Evolutionary conservation across 1,139 yeast genomes (phyloP).

Genomic region (Chernovozyma sophiae-reginae): DNA sequence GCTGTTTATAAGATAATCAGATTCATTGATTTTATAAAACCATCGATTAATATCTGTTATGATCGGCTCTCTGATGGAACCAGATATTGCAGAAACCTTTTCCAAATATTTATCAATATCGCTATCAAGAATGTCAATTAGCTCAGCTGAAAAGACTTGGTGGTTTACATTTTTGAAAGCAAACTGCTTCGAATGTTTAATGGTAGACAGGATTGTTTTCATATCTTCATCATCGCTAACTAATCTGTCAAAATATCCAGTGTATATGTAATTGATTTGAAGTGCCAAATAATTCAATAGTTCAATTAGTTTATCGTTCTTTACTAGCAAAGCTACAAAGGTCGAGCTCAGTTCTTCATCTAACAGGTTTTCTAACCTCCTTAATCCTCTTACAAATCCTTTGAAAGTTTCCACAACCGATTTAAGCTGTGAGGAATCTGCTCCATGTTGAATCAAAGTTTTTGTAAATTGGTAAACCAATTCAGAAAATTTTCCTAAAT

Average conservation of each 20-base stretch:
- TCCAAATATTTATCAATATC: slow-evolving; percentile 23
- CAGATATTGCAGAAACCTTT: slow-evolving; percentile 9
- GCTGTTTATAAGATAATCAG: slow-evolving; percentile 4
- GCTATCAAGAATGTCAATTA: slow-evolving; percentile 23
- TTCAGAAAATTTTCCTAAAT: slow-evolving; percentile 1
- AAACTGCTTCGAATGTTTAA: neutral
- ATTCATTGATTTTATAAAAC: slow-evolving; percentile 19
- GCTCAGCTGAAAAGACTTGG: slow-evolving; percentile 17
- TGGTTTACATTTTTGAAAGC: neutral
- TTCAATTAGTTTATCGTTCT: neutral
- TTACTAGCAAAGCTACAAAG: neutral
- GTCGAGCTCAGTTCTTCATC: neutral
- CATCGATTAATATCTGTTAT: slow-evolving; percentile 17
- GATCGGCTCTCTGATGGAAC: slow-evolving; percentile 10
- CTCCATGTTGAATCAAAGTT: neutral
- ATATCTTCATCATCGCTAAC: slow-evolving; percentile 1
- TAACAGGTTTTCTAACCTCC: neutral
- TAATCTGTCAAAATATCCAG: slow-evolving; percentile 2
- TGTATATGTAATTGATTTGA: slow-evolving; percentile 1
- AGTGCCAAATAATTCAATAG: neutral
- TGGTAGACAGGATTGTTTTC: slow-evolving; percentile 2
- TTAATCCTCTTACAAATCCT: slow-evolving; percentile 2
- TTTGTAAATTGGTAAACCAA: slow-evolving; percentile 1
- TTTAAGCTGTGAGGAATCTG: neutral
- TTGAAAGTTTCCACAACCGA: neutral